These are phyloP conservation scores for Huntiella bhutanensis DNA, from an alignment of 2,329 filamentous ascomycete species.

Conservation along the genomic window DNA sequence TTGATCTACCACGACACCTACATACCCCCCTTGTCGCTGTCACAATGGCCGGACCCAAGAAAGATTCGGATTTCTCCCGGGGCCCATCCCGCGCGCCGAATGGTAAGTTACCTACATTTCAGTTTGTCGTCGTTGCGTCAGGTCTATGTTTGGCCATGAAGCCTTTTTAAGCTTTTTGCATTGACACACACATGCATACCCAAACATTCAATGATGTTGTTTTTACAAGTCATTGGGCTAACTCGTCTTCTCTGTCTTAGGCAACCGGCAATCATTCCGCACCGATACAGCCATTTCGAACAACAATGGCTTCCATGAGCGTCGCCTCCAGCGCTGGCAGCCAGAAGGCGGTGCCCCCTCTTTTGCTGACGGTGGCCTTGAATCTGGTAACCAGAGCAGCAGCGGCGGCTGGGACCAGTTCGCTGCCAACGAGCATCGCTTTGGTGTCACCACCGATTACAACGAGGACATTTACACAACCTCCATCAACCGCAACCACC, in stretches of 20 bases:
- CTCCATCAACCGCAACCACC: constrained; percentile 64
- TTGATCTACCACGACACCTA: neutral
- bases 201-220: neutral
- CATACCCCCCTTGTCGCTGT: constrained; percentile 4
- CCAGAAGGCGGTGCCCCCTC: constrained; percentile 36
- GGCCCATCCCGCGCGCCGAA: constrained; percentile 18
- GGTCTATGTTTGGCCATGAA: constrained; percentile 6
- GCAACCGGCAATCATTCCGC: constrained; percentile 50
- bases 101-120: constrained; percentile 16
- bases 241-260: constrained; percentile 5
- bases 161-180: neutral
- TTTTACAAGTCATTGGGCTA: neutral
- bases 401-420: constrained; percentile 73
- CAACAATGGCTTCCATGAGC: constrained; percentile 47
- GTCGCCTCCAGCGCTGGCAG: constrained; percentile 66
- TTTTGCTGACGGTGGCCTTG: constrained; percentile 51
- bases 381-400: constrained; percentile 19
- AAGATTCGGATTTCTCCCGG: constrained; percentile 17
- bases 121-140: neutral
- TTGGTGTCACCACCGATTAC: constrained; percentile 77
- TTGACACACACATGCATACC: neutral
- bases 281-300: constrained; percentile 82
- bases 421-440: constrained; percentile 68
- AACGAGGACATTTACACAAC: constrained; percentile 94
- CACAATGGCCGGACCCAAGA: constrained; percentile 23